phyloP scores from a whole-genome alignment of 2,329 filamentous ascomycete genomes.

The Eutypella sp. region DNA sequence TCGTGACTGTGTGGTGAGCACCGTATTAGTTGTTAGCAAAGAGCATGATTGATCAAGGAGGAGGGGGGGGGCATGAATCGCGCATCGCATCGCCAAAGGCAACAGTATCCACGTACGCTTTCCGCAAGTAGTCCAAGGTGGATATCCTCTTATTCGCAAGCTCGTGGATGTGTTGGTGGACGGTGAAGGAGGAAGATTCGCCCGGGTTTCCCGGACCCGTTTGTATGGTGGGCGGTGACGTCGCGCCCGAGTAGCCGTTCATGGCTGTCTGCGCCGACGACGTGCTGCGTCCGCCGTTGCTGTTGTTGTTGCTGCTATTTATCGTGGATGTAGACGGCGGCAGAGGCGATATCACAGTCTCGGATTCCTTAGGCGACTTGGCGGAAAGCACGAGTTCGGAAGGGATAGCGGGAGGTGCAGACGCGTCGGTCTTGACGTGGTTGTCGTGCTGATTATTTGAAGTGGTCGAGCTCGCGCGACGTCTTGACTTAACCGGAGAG shows the following conservation, averaged over 20 bases:
- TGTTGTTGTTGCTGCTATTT: not conserved
- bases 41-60: too few species aligned
- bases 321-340: constrained; percentile 39
- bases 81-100: not conserved
- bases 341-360: constrained; percentile 25
- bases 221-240: constrained; percentile 18
- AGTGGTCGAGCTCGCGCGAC: constrained; percentile 38
- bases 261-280: constrained; percentile 23
- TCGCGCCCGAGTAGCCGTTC: constrained; percentile 22
- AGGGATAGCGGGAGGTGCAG: constrained; percentile 48
- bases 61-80: too few species aligned
- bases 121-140: constrained; percentile 86
- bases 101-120: constrained; percentile 61
- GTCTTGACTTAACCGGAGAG: constrained; percentile 31
- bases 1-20: constrained; percentile 72
- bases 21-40: too few species aligned
- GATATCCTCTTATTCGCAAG: constrained; percentile 88
- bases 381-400: constrained; percentile 47
- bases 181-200: constrained; percentile 37
- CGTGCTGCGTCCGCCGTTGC: constrained; percentile 27
- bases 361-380: constrained; percentile 33
- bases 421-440: constrained; percentile 35
- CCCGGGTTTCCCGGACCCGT: constrained; percentile 30
- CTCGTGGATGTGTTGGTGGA: constrained; percentile 69
- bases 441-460: constrained; percentile 22